A percentile compares a stretch with the other conserved stretches of the same genome.
Conservation (phyloP, 2,329 filamentous ascomycete species). For the Cercospora sp. region DNA sequence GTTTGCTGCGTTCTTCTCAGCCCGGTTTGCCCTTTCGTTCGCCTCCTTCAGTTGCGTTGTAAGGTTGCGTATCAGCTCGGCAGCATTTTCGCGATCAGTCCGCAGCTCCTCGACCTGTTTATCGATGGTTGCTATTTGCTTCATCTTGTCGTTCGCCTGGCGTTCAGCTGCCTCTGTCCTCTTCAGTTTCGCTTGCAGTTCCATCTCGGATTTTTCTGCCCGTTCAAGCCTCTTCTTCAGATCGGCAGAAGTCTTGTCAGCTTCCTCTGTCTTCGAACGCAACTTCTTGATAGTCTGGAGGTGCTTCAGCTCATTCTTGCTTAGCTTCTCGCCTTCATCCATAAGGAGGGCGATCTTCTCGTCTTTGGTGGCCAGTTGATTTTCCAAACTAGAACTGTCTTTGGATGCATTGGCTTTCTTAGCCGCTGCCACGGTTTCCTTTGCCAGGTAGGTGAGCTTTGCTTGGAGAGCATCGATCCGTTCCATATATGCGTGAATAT, state of each 20-base stretch:
- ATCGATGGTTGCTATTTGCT: constrained; percentile 62
- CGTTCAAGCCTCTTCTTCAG: constrained; percentile 62
- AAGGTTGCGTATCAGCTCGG: constrained; percentile 67
- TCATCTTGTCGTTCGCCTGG: constrained; percentile 57
- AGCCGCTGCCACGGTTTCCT: constrained; percentile 74
- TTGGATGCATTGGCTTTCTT: constrained; percentile 66
- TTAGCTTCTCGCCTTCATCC: constrained; percentile 87
- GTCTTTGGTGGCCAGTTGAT: constrained; percentile 84
- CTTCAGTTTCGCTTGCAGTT: constrained; percentile 61
- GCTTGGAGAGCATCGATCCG: constrained; percentile 88
- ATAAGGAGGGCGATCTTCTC: constrained; percentile 85
- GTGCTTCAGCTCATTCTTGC: constrained; percentile 81
- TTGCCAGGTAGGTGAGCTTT: constrained; percentile 84
- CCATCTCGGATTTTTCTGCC: constrained; percentile 64
- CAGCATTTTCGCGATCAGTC: constrained; percentile 39
- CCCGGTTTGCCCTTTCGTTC: constrained; percentile 64
- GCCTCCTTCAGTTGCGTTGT: constrained; percentile 69
- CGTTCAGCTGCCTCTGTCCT: constrained; percentile 61
- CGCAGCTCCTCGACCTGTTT: constrained; percentile 37
- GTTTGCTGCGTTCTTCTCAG: constrained; percentile 65
- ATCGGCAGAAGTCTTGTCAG: constrained; percentile 53
- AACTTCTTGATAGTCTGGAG: constrained; percentile 81
- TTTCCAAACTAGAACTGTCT: constrained; percentile 66
- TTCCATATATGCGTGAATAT: constrained; percentile 80
- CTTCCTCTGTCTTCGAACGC: constrained; percentile 53